Conservation (phyloP, 495 filamentous ascomycete genomes). For the Aspergillus mulundensis region DNA sequence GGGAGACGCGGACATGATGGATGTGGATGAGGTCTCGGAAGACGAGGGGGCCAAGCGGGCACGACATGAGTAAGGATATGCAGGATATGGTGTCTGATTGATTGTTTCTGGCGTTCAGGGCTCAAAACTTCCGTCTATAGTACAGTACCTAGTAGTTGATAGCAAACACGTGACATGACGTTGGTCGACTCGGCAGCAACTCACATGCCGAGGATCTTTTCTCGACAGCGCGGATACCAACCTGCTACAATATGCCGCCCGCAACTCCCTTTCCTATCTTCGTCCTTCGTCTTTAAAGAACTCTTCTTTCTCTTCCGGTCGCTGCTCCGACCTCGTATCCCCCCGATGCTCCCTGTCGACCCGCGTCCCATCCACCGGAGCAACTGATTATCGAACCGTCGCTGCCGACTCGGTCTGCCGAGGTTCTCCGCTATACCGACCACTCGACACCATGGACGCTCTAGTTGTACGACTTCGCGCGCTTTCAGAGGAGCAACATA, state of each 20-base stretch:
- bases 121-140: conserved; percentile 1
- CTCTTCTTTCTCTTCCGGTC: conserved; percentile 5
- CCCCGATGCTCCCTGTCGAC: conserved; percentile 12
- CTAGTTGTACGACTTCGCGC: conserved; percentile 28
- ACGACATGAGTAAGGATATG: conserved; percentile 26
- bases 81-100: conserved; percentile 11
- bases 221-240: conserved; percentile 21
- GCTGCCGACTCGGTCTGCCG: conserved; percentile 22
- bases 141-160: neutral
- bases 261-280: conserved; percentile 13
- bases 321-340: conserved; percentile 11
- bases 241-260: conserved; percentile 26
- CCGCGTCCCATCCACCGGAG: conserved; percentile 16
- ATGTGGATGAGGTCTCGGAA: conserved; percentile 41
- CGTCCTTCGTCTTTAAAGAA: neutral
- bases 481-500: neutral
- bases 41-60: conserved; percentile 39
- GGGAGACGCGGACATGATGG: conserved; percentile 42
- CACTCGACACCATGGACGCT: conserved; percentile 34
- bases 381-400: conserved; percentile 7
- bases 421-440: conserved; percentile 24
- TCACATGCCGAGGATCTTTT: conserved; percentile 47
- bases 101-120: conserved; percentile 29
- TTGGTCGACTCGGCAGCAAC: conserved; percentile 24
- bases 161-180: conserved; percentile 40